phyloP scores from a whole-genome alignment of 768 basidiomycete species.

The Nidularia pulvinata region DNA sequence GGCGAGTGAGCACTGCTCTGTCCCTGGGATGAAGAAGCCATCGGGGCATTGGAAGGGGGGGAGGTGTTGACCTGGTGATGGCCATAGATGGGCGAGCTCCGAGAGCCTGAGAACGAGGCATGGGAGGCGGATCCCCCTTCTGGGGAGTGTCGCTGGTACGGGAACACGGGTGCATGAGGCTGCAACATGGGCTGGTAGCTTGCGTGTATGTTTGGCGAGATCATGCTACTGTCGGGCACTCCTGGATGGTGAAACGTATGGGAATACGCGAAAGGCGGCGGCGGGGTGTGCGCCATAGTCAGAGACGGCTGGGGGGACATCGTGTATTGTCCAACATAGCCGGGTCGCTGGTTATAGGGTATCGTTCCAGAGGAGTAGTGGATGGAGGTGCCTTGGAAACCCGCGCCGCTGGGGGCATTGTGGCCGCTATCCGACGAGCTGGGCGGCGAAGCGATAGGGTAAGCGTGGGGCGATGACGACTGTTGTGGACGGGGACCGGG shows the following conservation, averaged over 20 bases:
- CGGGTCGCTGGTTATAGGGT: conserved; percentile 27
- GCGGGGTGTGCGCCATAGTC: conserved; percentile 30
- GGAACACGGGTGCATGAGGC: conserved; percentile 33
- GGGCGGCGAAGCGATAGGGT: conserved; percentile 6
- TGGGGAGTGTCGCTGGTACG: conserved; percentile 29
- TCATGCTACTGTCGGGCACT: conserved; percentile 32
- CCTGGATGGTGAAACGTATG: conserved; percentile 29
- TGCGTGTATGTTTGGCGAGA: conserved; percentile 37
- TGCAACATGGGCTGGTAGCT: conserved; percentile 39
- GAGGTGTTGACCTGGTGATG: conserved; percentile 18
- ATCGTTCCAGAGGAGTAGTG: conserved; percentile 19
- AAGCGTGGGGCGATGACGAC: conserved; percentile 3
- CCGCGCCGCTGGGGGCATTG: conserved; percentile 6
- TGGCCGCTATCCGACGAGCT: conserved; percentile 12
- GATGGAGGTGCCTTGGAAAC: conserved; percentile 16
- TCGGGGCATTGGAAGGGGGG: conserved; percentile 20
- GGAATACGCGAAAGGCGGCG: conserved; percentile 29
- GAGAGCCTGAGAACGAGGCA: conserved; percentile 15
- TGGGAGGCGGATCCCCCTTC: conserved; percentile 23
- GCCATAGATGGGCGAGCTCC: conserved; percentile 19
- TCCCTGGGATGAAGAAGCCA: conserved; percentile 14
- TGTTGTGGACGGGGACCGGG: conserved; percentile 11
- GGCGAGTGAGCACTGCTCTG: conserved; percentile 19
- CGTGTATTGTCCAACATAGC: conserved; percentile 45
- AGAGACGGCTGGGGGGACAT: conserved; percentile 39